These are phyloP conservation scores for Aspergillus ibericus DNA, from an alignment of 2,329 filamentous ascomycete genomes.

Conservation along the genomic window DNA sequence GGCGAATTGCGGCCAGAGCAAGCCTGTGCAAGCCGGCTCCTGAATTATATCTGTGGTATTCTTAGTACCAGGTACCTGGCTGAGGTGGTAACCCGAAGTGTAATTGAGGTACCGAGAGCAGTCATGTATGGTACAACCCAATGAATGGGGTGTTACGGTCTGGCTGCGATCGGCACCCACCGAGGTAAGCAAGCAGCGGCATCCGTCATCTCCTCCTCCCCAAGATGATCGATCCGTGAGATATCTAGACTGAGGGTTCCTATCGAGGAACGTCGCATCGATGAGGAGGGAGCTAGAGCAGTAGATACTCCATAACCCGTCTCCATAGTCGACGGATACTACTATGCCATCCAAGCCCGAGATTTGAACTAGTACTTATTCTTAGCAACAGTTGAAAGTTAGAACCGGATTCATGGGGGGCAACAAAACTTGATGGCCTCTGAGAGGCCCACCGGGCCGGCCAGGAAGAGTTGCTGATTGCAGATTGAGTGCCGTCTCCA, in stretches of 20 bases:
- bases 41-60: slow-evolving; percentile 1
- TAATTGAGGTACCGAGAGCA: neutral
- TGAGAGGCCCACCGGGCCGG: neutral
- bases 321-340: neutral
- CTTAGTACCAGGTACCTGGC: neutral
- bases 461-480: neutral
- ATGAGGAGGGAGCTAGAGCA: neutral
- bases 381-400: neutral
- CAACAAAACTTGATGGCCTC: neutral
- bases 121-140: neutral
- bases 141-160: too few relatives aligned
- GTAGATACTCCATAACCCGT: neutral
- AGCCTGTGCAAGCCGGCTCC: slow-evolving; percentile 8
- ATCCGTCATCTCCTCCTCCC: neutral
- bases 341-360: neutral
- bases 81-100: neutral
- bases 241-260: too few relatives aligned
- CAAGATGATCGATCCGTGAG: neutral
- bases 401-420: neutral
- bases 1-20: slow-evolving; percentile 1
- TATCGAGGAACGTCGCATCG: neutral
- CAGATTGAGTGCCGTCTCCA: neutral
- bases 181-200: neutral
- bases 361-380: neutral
- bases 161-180: neutral